These are phyloP conservation scores for Phytophthora sansomeana DNA, from an alignment of 352 stramenopile species.

Conservation along the genomic window DNA sequence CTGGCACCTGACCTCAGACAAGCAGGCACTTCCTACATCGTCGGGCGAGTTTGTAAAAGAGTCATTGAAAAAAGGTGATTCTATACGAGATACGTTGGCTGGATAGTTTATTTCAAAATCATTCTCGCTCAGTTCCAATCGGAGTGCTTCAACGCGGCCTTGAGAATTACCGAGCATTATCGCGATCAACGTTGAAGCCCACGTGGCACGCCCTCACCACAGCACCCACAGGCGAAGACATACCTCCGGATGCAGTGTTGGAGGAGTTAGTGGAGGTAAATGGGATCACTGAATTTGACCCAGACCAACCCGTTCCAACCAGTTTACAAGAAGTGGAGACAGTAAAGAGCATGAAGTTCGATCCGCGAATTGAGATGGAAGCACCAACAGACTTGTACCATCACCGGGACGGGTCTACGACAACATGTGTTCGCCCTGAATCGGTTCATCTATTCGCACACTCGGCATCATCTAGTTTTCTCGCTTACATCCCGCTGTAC, in stretches of 20 bases:
- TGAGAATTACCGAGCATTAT: conserved; percentile 14
- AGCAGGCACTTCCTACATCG: conserved; percentile 1
- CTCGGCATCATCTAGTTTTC: conserved; percentile 12
- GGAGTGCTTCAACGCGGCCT: conserved; percentile 14
- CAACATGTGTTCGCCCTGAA: conserved; percentile 7
- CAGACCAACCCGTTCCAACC: conserved; percentile 1
- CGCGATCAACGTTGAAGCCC: not conserved
- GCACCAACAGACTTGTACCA: conserved; percentile 6
- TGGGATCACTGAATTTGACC: conserved; percentile 9
- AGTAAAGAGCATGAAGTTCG: conserved; percentile 17
- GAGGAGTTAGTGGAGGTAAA: conserved; percentile 9
- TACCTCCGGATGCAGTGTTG: conserved; percentile 1
- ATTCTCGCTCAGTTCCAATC: conserved; percentile 3
- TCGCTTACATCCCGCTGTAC: conserved; percentile 8
- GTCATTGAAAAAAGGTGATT: not conserved
- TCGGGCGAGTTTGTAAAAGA: conserved; percentile 1
- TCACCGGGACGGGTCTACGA: conserved; percentile 1
- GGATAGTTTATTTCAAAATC: conserved; percentile 7
- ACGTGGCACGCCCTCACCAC: not conserved
- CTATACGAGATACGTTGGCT: conserved; percentile 1
- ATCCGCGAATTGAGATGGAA: conserved; percentile 6
- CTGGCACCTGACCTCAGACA: not conserved
- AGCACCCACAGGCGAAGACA: not conserved
- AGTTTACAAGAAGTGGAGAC: conserved; percentile 7
- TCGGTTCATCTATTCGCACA: conserved; percentile 6